These are phyloP conservation scores for Elaeis oleifera DNA, from an alignment of 202 grass and related monocot genomes.

Conservation along the genomic window DNA sequence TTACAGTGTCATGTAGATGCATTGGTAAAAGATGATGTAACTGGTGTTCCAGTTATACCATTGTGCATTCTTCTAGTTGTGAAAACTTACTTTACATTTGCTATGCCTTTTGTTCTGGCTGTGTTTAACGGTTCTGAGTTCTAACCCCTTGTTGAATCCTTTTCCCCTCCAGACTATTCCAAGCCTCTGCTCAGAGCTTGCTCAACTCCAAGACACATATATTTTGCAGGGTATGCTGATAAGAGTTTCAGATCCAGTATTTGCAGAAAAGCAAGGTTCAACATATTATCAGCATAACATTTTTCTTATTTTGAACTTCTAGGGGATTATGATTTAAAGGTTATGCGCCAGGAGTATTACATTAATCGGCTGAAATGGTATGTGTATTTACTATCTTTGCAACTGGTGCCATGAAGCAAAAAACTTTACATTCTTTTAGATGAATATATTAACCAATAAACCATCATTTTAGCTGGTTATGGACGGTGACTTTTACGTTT, in stretches of 20 bases:
- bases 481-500: too few species aligned
- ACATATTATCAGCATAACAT: not conserved
- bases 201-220: conserved; percentile 67
- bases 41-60: too few species aligned
- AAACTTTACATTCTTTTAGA: too few species aligned
- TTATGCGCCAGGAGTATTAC: conserved; percentile 78
- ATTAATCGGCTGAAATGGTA: conserved; percentile 78
- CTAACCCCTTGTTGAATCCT: too few species aligned
- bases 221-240: conserved; percentile 67
- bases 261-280: conserved; percentile 4
- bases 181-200: conserved; percentile 59
- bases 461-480: too few species aligned
- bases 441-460: too few species aligned
- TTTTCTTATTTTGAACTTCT: conserved; percentile 27
- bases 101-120: not conserved
- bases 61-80: not conserved
- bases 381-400: not conserved
- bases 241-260: conserved; percentile 12
- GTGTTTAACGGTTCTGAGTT: conserved; percentile 12
- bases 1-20: too few species aligned
- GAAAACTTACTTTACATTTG: not conserved
- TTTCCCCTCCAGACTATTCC: conserved; percentile 51
- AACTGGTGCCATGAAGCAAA: not conserved
- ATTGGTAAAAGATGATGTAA: too few species aligned
- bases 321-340: conserved; percentile 84